Percentiles rank a stretch among this genome's conserved stretches.
phyloP scores from a whole-genome alignment of 2,329 filamentous ascomycete species.

The Capronia americana region DNA sequence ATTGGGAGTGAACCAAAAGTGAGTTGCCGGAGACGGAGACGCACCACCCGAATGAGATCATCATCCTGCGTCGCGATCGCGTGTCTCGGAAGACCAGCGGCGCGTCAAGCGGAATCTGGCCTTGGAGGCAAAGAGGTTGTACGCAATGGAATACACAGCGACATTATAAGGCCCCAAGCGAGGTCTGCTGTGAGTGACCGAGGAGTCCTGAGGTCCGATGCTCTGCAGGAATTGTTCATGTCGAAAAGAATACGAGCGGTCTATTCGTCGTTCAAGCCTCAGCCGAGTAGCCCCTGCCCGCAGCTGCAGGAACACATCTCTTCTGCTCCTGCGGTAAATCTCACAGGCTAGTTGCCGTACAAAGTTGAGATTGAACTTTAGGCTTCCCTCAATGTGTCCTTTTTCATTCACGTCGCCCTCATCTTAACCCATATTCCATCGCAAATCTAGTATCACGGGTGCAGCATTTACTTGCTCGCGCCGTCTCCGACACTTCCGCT shows the following conservation, averaged over 20 bases:
- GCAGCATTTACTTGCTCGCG: slow-evolving; percentile 22
- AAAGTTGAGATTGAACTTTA: neutral
- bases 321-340: slow-evolving; percentile 1
- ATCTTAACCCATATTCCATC: neutral
- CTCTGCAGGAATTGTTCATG: neutral
- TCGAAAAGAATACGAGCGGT: neutral
- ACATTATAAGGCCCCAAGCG: neutral
- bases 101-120: neutral
- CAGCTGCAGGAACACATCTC: slow-evolving; percentile 5
- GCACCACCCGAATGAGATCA: slow-evolving; percentile 29
- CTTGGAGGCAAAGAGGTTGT: too few relatives aligned
- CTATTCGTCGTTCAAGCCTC: neutral
- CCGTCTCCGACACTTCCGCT: slow-evolving; percentile 2
- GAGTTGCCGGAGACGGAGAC: slow-evolving; percentile 19
- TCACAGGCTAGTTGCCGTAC: slow-evolving; percentile 5
- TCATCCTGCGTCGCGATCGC: neutral
- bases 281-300: neutral
- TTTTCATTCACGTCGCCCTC: slow-evolving; percentile 2
- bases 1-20: neutral
- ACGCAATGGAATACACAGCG: neutral
- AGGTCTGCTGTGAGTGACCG: neutral
- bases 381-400: slow-evolving; percentile 11
- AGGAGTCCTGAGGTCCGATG: neutral
- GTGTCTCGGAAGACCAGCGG: neutral
- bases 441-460: neutral